Evolutionary conservation across 495 filamentous ascomycete species (phyloP).

Genomic region (Aspergillus kassunensis): DNA sequence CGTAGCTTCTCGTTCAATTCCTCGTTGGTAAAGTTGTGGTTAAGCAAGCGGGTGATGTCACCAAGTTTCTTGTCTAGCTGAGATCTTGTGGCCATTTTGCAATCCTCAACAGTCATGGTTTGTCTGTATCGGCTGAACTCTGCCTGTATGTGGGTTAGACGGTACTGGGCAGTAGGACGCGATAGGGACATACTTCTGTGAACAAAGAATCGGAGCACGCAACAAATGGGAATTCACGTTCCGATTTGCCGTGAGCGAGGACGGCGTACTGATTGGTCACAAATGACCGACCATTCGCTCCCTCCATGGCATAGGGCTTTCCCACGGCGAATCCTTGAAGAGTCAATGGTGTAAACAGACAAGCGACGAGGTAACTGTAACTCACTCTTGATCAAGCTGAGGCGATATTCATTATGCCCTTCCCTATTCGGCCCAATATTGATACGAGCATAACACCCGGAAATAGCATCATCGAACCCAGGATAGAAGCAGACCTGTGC

Average conservation of each 20-base stretch:
- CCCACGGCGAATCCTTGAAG: conserved; percentile 67
- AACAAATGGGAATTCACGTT: conserved; percentile 77
- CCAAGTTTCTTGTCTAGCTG: conserved; percentile 65
- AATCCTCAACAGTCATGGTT: conserved; percentile 64
- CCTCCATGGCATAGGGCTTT: conserved; percentile 74
- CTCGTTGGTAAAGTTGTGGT: conserved; percentile 71
- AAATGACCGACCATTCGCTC: conserved; percentile 63
- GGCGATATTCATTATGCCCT: conserved; percentile 70
- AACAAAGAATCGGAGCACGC: conserved; percentile 72
- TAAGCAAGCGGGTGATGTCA: conserved; percentile 76
- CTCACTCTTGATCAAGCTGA: conserved; percentile 81
- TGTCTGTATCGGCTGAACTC: conserved; percentile 83
- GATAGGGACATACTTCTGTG: conserved; percentile 59
- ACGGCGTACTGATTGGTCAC: conserved; percentile 72
- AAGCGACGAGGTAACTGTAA: not conserved
- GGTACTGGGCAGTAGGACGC: not conserved
- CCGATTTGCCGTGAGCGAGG: conserved; percentile 69
- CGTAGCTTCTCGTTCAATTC: conserved; percentile 75
- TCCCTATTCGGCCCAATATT: conserved; percentile 68
- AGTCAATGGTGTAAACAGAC: conserved; percentile 28
- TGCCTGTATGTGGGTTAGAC: conserved; percentile 45
- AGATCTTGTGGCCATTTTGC: conserved; percentile 63
- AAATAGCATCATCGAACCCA: conserved; percentile 75
- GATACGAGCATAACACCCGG: conserved; percentile 75
- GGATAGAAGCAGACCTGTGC: conserved; percentile 86